Base-by-base conservation (phyloP, 345 rosid species). In the Bretschneidera sinensis region DNA sequence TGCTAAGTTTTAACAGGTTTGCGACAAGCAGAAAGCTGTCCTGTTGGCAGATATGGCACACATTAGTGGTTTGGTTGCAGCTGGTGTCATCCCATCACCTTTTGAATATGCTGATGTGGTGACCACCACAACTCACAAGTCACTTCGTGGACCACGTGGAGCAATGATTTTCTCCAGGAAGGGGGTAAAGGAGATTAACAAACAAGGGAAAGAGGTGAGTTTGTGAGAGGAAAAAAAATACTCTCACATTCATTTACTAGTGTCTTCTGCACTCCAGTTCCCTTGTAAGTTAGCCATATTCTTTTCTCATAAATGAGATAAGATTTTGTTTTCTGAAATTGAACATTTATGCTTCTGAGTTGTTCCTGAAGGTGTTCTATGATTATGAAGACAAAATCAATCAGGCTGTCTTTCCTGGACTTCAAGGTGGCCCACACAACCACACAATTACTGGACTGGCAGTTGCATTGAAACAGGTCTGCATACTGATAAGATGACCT, bases 361-460 rank as follows among this genome's bases (percentile, higher is more conserved):
- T 70, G 48, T 67, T 58, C 24, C 22, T 60, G 55, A 64, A 94
- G 99, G 92, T 90, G 33, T 25, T 88, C 69, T 90, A 94, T 75
- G 97, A 94, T 69, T 94, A 68, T 65, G 97, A 90, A 75, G 99
- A 94, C 81, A 94, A 86, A 76, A 90, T 94, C 65, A 94, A 90
- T 58, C 99, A 94, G 78, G 88, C 99, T 1, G 97, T 94, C 55
- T 94, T 94, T 73, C 99, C 99, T 54, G 99, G 99, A 68, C 99
- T 94, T 71, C 99, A 94, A 83, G 99, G 99, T 57, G 99, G 99
- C 15, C 99, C 97, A 10, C 99, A 94, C 77, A 90, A 94, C 79
- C 97, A 94, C 89, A 94, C 99, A 35, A 94, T 94, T 55, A 51
- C 99, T 50, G 97, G 95, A 78, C 82, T 94, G 70, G 99, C 97